Evolutionary conservation across 768 basidiomycete species (phyloP), one percentile per base, ranked within the genome.

Genomic region (Pleurotus giganteus): DNA sequence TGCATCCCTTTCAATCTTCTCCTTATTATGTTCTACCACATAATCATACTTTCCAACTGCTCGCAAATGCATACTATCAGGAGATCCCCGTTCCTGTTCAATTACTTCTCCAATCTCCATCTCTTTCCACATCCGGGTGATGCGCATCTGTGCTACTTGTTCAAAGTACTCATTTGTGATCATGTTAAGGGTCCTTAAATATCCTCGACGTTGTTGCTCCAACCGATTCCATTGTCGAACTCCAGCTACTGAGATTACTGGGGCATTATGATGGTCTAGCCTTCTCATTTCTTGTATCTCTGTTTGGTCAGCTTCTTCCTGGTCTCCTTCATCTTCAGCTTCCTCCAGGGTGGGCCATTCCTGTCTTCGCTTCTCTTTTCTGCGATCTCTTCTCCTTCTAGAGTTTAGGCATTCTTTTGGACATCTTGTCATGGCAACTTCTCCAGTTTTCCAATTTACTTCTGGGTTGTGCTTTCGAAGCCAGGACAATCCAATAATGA

Each of bases 401-500:
- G 26, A 26, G 4, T 11, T 57, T 21, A 21, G 19, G 42, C 64
- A 62, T n/a, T 34, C 21, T 12, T 56, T 24, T 7, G 62, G 61
- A 41, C 63, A 61, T 23, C 62, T 31, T 2, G 59, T 53, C 47
- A 65, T 47, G 5, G 49, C 54, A n/a, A 67, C 57, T 21, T 61
- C 57, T 4, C 57, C 58, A 28, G 60, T 60, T 27, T 51, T 46
- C 60, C 58, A 66, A 43, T 64, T 36, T 15, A 66, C 58, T 21
- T 64, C 60, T 6, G 64, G 66, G 34, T 66, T 66, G 47, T 66
- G 64, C 26, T 63, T 23, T 13, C 21, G 17, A 4, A 69, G 61
- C 67, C 68, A 71, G 15, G 61, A 54, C 31, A 57, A 49, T 3
- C 68, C 69, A 4, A 71, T 21, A 21, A 66, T 59, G 28, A 58